Evolutionary conservation across 1,284 basidiomycete genomes (phyloP).

Genomic region (Coniferiporia sulphurascens): DNA sequence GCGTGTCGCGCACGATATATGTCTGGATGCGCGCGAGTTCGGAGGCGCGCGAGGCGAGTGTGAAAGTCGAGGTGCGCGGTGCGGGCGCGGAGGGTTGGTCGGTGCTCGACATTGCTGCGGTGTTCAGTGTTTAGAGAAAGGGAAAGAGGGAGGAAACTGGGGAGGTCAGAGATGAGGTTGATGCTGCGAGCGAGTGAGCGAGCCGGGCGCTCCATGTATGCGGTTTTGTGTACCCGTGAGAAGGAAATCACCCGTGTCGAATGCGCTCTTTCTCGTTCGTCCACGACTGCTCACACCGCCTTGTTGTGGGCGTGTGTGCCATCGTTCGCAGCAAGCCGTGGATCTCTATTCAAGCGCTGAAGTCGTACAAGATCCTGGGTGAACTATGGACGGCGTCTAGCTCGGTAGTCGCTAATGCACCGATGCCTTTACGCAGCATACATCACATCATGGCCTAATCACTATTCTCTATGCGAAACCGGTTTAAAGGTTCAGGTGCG

Average conservation of each 20-base stretch:
- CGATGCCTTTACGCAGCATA: no score
- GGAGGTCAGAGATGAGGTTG: not conserved
- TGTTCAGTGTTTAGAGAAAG: not conserved
- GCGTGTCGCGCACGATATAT: constrained; percentile 59
- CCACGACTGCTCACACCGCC: not conserved
- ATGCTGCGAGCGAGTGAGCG: not conserved
- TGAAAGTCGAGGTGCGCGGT: constrained; percentile 35
- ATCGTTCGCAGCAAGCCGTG: not conserved
- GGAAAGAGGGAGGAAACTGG: not conserved
- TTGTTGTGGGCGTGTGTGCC: not conserved
- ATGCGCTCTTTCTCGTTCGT: constrained; percentile 12
- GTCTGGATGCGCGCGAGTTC: constrained; percentile 88
- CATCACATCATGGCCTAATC: no score
- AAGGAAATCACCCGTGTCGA: not conserved
- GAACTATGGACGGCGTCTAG: no score
- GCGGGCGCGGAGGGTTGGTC: not conserved
- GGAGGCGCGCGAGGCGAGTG: constrained; percentile 80
- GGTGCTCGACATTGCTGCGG: not conserved
- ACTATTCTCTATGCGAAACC: no score
- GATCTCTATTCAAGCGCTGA: not conserved
- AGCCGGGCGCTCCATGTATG: constrained; percentile 4
- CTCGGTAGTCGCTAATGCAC: no score
- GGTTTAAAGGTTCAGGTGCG: no score
- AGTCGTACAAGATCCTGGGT: not conserved
- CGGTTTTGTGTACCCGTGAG: constrained; percentile 6